These are phyloP conservation scores for Coemansia reversa DNA, from an alignment of 192 early-diverging fungal species.

Conservation along the genomic window DNA sequence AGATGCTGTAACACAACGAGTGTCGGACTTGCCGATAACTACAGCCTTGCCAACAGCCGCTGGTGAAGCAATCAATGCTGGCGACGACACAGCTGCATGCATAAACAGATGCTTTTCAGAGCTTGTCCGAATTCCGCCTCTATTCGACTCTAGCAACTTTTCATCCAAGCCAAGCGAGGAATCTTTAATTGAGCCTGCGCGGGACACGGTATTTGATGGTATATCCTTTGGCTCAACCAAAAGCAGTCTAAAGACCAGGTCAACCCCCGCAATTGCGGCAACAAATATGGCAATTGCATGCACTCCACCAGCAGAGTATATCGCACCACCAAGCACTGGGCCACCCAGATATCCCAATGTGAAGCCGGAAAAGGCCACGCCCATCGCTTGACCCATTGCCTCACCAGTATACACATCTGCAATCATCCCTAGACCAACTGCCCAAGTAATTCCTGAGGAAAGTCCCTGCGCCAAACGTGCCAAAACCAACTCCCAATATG, in stretches of 20 bases:
- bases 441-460: slow-evolving; percentile 73
- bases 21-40: background rate
- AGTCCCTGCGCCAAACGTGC: slow-evolving; percentile 73
- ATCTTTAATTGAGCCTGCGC: background rate
- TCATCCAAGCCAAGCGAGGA: slow-evolving; percentile 11
- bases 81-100: slow-evolving; percentile 2
- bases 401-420: slow-evolving; percentile 67
- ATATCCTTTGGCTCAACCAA: slow-evolving; percentile 60
- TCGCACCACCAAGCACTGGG: slow-evolving; percentile 63
- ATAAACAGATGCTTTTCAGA: background rate
- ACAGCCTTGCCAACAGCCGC: slow-evolving; percentile 8
- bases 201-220: slow-evolving; percentile 10
- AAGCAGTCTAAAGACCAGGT: slow-evolving; percentile 62
- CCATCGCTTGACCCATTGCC: slow-evolving; percentile 71
- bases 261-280: slow-evolving; percentile 58
- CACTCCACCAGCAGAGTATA: slow-evolving; percentile 67
- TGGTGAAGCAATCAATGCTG: slow-evolving; percentile 17
- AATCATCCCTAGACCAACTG: slow-evolving; percentile 69
- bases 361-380: slow-evolving; percentile 64
- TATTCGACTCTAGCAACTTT: slow-evolving; percentile 10
- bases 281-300: slow-evolving; percentile 71
- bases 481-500: slow-evolving; percentile 64
- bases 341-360: slow-evolving; percentile 71
- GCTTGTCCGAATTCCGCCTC: background rate
- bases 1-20: too few relatives aligned